A percentile compares a stretch with the other conserved stretches of the same genome.
Conservation (phyloP, 2,329 filamentous ascomycete species). For the Ceratocystis eucalypticola region DNA sequence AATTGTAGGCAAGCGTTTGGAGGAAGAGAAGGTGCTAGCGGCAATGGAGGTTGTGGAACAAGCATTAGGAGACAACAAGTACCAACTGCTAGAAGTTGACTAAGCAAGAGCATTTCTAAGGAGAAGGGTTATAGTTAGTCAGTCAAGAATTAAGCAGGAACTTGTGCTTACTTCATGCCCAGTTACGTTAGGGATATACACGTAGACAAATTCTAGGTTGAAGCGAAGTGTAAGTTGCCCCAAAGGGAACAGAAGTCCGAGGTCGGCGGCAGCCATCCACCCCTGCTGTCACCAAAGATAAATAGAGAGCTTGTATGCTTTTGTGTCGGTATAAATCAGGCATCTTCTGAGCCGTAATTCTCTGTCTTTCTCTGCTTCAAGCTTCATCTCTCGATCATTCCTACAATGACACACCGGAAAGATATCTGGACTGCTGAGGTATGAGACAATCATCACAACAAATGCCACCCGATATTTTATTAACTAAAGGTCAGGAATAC, state of each 20-base stretch:
- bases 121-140: conserved; percentile 9
- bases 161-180: neutral
- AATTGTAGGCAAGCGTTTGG: conserved; percentile 62
- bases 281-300: neutral
- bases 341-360: neutral
- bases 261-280: conserved; percentile 17
- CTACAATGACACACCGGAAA: conserved; percentile 4
- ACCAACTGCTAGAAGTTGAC: conserved; percentile 37
- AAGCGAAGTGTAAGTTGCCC: conserved; percentile 6
- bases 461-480: neutral
- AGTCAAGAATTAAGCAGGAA: neutral
- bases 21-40: conserved; percentile 78
- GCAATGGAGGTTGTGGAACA: conserved; percentile 69
- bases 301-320: neutral
- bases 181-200: neutral
- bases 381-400: neutral
- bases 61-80: conserved; percentile 48
- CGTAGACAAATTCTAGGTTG: neutral
- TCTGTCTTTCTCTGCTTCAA: neutral
- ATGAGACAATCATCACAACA: neutral
- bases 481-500: conserved; percentile 35
- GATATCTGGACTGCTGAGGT: conserved; percentile 33
- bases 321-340: neutral
- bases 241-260: conserved; percentile 19
- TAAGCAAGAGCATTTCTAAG: conserved; percentile 20